Conservation (phyloP, 352 stramenopile species). For the Globisporangium carolinianum region DNA sequence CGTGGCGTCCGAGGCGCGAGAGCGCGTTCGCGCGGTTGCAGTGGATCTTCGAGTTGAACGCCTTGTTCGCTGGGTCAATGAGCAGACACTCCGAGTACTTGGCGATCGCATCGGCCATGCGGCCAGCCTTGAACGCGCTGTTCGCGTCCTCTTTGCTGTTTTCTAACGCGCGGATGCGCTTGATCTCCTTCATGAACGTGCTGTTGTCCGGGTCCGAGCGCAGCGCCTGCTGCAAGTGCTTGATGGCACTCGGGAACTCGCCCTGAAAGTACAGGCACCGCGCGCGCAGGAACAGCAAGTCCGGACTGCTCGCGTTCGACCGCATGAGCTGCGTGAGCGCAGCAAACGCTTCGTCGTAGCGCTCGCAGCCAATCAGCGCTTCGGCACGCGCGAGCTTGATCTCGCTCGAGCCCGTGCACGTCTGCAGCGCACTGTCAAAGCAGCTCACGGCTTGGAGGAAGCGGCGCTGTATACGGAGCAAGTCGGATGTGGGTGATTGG, state of each 20-base stretch:
- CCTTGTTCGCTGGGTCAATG: conserved; percentile 87
- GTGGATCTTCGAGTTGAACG: conserved; percentile 92
- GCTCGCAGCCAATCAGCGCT: conserved; percentile 68
- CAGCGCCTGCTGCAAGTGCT: conserved; percentile 89
- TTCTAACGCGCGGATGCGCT: conserved; percentile 79
- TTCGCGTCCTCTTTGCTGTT: conserved; percentile 88
- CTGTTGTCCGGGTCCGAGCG: conserved; percentile 87
- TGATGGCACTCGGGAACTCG: conserved; percentile 90
- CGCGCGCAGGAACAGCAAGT: conserved; percentile 84
- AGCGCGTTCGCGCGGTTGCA: conserved; percentile 89
- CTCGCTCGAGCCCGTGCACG: conserved; percentile 60
- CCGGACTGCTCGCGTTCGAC: conserved; percentile 70
- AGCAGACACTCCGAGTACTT: conserved; percentile 85
- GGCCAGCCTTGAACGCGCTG: conserved; percentile 80
- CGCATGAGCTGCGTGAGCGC: conserved; percentile 80
- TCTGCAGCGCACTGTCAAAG: conserved; percentile 63
- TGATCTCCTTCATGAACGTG: conserved; percentile 84
- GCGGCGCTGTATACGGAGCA: conserved; percentile 28
- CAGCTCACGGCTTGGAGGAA: conserved; percentile 63
- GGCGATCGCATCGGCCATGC: conserved; percentile 77
- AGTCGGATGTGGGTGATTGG: neutral
- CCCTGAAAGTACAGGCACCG: conserved; percentile 90
- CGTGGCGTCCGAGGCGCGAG: conserved; percentile 73
- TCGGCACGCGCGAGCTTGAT: conserved; percentile 67
- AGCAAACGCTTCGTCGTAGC: conserved; percentile 80